Base-by-base conservation (phyloP, 768 basidiomycete species). In the Hericium coralloides region DNA sequence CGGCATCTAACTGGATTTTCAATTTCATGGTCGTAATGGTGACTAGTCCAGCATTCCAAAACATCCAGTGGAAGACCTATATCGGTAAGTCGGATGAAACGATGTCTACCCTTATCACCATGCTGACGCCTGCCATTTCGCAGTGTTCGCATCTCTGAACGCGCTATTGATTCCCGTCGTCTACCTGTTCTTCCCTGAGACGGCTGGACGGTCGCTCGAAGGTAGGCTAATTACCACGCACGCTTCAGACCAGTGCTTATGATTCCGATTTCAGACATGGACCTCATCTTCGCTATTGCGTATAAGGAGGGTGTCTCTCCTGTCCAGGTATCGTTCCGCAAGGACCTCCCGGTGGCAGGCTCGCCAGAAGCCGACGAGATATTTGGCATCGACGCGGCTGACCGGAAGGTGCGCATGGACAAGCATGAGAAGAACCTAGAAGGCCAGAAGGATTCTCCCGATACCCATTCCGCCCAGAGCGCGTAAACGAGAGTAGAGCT, bases 1-100 rank as follows among this genome's bases (percentile, higher is more conserved):
- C 83, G 1, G 79, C 72, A 10, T 67, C 70, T 26, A 74, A 76
- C 66, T 76, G 69, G 82, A 79, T 75, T 18, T 83, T 82, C 63
- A 83, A 83, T 64, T 83, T 83, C 65, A 63, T 73, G 58, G 76
- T 83, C 12, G 80, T 83, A 12, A 82, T 83, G 81, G 76, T 83
- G 59, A 82, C 81, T 12, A 79, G 81, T 0, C 80, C 81, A 2
- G 73, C 82, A 3, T 83, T 83, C 63, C 74, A 76, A 58, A 76
- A 79, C 56, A 82, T 84, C 41, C 74, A 72, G 36, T 83, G 81
- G 81, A 65, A 74, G 31, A 83, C 82, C 15, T 84, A 84, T 64
- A 83, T 83, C 41, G 79, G 76, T 77, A 52, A 7, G 73, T 49
- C 8, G 15, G 4, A 18, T 9, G 17, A 49, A n/a, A 31, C 8